A percentile compares a stretch with the other conserved stretches of the same genome.
phyloP scores from a whole-genome alignment of 306 rosid genomes.

The Pterocarpus santalinus region DNA sequence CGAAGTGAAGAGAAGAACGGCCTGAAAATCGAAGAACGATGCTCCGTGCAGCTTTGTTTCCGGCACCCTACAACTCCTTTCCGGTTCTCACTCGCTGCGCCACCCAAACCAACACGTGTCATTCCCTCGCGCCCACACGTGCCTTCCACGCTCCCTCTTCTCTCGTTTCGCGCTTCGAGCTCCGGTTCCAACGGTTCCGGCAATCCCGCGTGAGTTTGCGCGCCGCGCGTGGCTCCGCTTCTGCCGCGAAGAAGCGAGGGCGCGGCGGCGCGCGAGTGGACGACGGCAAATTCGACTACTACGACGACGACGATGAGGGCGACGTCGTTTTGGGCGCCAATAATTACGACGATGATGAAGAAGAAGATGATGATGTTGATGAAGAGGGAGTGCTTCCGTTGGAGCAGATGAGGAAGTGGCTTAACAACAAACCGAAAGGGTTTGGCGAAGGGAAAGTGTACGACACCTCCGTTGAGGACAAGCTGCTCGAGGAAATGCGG shows the following conservation, averaged over 20 bases:
- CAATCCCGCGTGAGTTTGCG: constrained; percentile 36
- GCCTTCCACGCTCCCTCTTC: constrained; percentile 35
- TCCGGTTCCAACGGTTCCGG: constrained; percentile 43
- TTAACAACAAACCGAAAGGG: constrained; percentile 72
- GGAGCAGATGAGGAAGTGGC: constrained; percentile 70
- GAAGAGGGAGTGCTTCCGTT: constrained; percentile 60
- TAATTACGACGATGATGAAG: background rate
- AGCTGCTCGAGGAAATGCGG: constrained; percentile 80
- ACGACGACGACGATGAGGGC: constrained; percentile 37
- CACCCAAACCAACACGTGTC: constrained; percentile 26
- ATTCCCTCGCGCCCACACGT: constrained; percentile 29
- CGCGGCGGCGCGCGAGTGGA: constrained; percentile 42
- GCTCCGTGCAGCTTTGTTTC: constrained; percentile 53
- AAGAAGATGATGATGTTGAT: constrained; percentile 44
- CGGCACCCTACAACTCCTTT: constrained; percentile 45
- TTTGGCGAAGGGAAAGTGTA: constrained; percentile 84
- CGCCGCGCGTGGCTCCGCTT: constrained; percentile 11
- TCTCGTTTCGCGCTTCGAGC: constrained; percentile 30
- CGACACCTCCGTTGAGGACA: constrained; percentile 83
- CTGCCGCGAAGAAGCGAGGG: constrained; percentile 41
- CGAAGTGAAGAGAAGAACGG: constrained; percentile 3
- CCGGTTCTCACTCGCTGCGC: constrained; percentile 9
- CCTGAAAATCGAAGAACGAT: constrained; percentile 26
- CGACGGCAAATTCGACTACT: constrained; percentile 46
- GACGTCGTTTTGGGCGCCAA: background rate